Evolutionary conservation across 306 rosid genomes (phyloP), one percentile per base, ranked within the genome.

Genomic region (Ochetophila trinervis): DNA sequence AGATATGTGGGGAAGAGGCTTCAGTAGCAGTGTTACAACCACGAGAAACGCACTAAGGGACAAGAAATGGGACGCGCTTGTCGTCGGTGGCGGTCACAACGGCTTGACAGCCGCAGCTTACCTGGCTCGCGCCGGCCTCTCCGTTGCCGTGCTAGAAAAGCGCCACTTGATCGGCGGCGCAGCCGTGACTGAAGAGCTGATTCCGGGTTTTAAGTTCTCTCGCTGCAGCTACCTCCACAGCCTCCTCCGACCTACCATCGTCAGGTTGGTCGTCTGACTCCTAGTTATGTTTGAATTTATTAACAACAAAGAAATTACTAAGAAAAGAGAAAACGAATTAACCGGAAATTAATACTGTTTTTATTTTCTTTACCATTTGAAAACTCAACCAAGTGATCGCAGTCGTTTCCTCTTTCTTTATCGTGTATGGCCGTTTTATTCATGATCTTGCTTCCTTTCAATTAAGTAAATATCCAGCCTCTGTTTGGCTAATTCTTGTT

Each of bases 61-160:
- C 49, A 79, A 78, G 76, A 85, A 83, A 78, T 87, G 95, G 96
- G 96, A 90, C 68, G 96, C 91, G 32, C 73, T 90, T 11, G 42
- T 90, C 36, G 64, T 90, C 65, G 96, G 96, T 61, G 96, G 84
- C 11, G 96, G 91, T 75, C 96, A 90, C 72, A 90, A 90, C 76
- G 96, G 96, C 59, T 74, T 90, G 57, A 83, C 83, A 0, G 86
- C 96, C 18, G 94, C 96, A 16, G 86, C 96, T 0, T 90, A 90
- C 70, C 84, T 90, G 8, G 95, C 89, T 5, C 95, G 89, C 0
- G 88, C 69, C 6, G 93, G 95, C 20, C 96, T 90, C 53, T 87
- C 91, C 20, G 93, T 86, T 19, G 91, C 94, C 1, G 89, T 89
- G 32, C 89, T 89, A 37, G 96, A 89, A 73, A 83, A 88, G 49